phyloP scores from a whole-genome alignment of 2,329 filamentous ascomycete species.

The Aspergillus sp. region DNA sequence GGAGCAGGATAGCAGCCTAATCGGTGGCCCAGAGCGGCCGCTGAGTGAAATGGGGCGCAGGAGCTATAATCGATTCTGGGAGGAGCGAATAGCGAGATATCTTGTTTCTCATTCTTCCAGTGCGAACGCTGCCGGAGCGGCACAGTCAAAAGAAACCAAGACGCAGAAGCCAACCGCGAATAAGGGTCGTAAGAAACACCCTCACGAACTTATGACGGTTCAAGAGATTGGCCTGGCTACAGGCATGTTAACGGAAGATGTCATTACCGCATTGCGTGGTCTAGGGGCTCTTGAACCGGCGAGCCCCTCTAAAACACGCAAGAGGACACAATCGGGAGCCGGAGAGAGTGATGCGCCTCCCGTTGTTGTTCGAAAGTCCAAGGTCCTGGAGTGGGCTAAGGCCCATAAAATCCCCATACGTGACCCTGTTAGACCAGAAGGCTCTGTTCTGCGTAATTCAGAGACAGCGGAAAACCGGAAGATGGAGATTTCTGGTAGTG shows the following conservation, averaged over 20 bases:
- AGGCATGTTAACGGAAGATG: slow-evolving; percentile 83
- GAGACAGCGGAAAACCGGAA: slow-evolving; percentile 44
- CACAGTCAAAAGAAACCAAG: slow-evolving; percentile 23
- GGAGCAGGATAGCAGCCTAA: slow-evolving; percentile 63
- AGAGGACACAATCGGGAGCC: slow-evolving; percentile 36
- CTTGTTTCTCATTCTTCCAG: slow-evolving; percentile 48
- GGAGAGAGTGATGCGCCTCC: slow-evolving; percentile 21
- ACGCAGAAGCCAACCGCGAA: slow-evolving; percentile 24
- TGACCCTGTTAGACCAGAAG: slow-evolving; percentile 68
- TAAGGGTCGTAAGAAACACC: slow-evolving; percentile 42
- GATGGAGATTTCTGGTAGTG: slow-evolving; percentile 26
- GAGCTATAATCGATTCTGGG: slow-evolving; percentile 85
- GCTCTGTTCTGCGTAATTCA: slow-evolving; percentile 75
- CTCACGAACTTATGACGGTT: slow-evolving; percentile 59
- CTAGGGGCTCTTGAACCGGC: slow-evolving; percentile 68
- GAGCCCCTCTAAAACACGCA: slow-evolving; percentile 54
- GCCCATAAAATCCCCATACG: slow-evolving; percentile 63
- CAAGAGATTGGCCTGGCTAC: slow-evolving; percentile 72
- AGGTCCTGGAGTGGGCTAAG: slow-evolving; percentile 66
- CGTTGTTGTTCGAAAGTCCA: slow-evolving; percentile 56
- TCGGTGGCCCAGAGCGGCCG: slow-evolving; percentile 92
- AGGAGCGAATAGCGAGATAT: slow-evolving; percentile 74
- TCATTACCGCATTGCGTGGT: slow-evolving; percentile 71
- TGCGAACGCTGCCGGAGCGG: slow-evolving; percentile 21
- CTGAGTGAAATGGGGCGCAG: slow-evolving; percentile 80